These are phyloP conservation scores for Eucalyptus lansdowneana DNA, from an alignment of 345 rosid species.

Conservation along the genomic window DNA sequence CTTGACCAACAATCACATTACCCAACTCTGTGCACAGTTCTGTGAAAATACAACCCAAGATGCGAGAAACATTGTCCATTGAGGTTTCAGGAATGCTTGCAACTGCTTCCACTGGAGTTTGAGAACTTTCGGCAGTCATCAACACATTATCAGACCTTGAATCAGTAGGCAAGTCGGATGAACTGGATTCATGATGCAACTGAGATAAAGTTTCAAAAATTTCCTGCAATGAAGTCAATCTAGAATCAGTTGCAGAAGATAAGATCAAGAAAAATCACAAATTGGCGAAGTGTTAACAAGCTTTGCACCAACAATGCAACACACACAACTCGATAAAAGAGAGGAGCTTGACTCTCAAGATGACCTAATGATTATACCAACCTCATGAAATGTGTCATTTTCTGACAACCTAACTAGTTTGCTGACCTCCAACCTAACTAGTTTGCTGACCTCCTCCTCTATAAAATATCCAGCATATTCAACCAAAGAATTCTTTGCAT, in stretches of 20 bases:
- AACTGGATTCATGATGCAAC: not conserved
- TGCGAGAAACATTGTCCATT: constrained; percentile 12
- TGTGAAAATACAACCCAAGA: constrained; percentile 31
- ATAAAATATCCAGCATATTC: constrained; percentile 40
- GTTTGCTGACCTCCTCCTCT: constrained; percentile 29
- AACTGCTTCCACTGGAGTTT: constrained; percentile 6
- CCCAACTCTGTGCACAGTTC: constrained; percentile 9
- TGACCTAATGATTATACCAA: not conserved
- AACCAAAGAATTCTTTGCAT: constrained; percentile 27
- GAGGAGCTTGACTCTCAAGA: not conserved
- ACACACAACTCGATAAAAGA: not conserved
- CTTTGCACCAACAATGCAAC: not conserved
- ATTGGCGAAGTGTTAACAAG: not conserved
- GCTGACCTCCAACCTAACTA: constrained; percentile 21
- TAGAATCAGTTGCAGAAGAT: not conserved
- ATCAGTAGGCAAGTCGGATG: constrained; percentile 4
- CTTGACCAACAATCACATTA: constrained; percentile 18
- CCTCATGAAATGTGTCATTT: constrained; percentile 23
- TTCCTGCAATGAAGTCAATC: constrained; percentile 24
- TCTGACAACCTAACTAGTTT: constrained; percentile 10
- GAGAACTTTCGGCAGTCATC: constrained; percentile 6
- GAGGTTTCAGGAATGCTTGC: constrained; percentile 5
- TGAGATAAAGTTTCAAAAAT: constrained; percentile 7
- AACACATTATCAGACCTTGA: not conserved
- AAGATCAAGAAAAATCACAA: not conserved